phyloP scores from a whole-genome alignment of 352 stramenopile species.

The Globisporangium heterothallicum region DNA sequence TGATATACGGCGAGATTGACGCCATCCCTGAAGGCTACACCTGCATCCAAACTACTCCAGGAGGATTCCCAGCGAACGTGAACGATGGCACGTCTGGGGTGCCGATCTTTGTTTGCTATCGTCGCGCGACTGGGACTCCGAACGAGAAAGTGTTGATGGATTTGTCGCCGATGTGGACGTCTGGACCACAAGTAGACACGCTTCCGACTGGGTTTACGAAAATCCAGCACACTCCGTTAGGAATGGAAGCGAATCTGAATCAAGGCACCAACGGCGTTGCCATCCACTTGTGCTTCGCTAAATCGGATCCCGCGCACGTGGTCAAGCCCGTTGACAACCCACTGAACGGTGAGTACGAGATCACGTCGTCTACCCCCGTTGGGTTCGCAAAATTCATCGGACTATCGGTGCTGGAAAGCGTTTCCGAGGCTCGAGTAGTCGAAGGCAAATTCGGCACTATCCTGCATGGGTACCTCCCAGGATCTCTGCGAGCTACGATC shows the following conservation, averaged over 20 bases:
- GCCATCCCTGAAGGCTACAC: constrained; percentile 71
- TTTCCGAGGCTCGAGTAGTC: constrained; percentile 38
- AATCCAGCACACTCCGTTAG: constrained; percentile 78
- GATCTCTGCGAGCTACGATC: constrained; percentile 51
- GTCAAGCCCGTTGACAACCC: constrained; percentile 50
- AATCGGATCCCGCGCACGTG: constrained; percentile 47
- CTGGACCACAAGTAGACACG: constrained; percentile 46
- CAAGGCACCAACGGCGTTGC: constrained; percentile 66
- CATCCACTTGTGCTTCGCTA: constrained; percentile 74
- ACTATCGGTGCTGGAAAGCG: constrained; percentile 50
- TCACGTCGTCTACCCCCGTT: constrained; percentile 22
- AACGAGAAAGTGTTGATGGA: constrained; percentile 67
- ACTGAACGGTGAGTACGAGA: constrained; percentile 80
- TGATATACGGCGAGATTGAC: constrained; percentile 86
- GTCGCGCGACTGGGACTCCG: constrained; percentile 14
- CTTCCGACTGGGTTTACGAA: constrained; percentile 74
- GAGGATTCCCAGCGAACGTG: constrained; percentile 69
- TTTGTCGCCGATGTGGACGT: constrained; percentile 73
- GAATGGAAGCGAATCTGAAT: constrained; percentile 86
- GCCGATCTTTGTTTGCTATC: constrained; percentile 84
- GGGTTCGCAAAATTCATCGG: constrained; percentile 36
- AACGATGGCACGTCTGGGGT: constrained; percentile 75
- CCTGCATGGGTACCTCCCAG: constrained; percentile 49
- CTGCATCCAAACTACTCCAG: constrained; percentile 64
- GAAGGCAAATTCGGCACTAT: constrained; percentile 76